Base-by-base conservation (phyloP, 2,329 filamentous ascomycete species). In the Fusarium sp. region DNA sequence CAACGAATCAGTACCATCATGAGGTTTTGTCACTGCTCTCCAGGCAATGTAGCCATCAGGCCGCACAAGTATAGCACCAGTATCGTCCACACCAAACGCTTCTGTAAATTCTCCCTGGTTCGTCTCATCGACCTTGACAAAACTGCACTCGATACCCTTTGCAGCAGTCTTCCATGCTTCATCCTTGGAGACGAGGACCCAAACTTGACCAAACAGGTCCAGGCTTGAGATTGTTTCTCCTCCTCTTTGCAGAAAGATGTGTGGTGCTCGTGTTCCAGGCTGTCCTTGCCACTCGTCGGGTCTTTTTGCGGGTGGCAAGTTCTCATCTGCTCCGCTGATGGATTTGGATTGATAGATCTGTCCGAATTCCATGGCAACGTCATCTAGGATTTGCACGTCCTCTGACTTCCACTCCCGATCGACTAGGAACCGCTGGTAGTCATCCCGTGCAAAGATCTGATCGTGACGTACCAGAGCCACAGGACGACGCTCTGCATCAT, bases 401-500 rank as follows among this genome's bases (percentile, higher is more conserved):
- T 68, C 60, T 6, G 57, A 58, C 6, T 50, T 59, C 73, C 73
- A 75, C 1, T 73, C 64, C 10, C 58, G 54, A 7, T 63, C 65
- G 4, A 39, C 14, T 0, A 67, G 59, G 25, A 70, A 71, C 10
- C 60, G 41, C 18, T 62, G 67, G 25, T 77, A 76, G 25, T 78
- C 76, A 3, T 78, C 75, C 11, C 76, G 48, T 2, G 71, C 64
- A 56, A 78, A 77, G 25, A 78, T 72, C 56, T 78, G 77, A 43
- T 78, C 76, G 60, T 78, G 77, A 0, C 77, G 67, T 14, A 72
- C 70, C 32, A 34, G 76, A 27, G 78, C 83, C 10, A 83, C 80
- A 1, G 84, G 81, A 7, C 79, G 75, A 6, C 85, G 77, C 73
- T 87, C 85, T 0, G 52, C 63, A 14, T 83, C 79, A 60, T 86